Base-by-base conservation (phyloP, 352 stramenopile genomes). In the Globisporangium uncinulatum region DNA sequence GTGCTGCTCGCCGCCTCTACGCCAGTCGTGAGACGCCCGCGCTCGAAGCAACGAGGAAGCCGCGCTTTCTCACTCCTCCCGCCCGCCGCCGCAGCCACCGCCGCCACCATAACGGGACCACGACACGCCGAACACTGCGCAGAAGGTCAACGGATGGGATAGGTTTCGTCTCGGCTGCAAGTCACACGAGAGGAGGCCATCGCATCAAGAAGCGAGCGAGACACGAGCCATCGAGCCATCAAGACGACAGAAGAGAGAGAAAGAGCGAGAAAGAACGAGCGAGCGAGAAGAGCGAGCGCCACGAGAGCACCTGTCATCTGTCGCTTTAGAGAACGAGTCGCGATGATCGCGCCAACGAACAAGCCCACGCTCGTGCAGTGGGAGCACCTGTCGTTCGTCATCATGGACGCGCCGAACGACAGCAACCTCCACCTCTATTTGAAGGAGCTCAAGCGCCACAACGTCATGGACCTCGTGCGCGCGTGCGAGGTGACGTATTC, bases 341-440 rank as follows among this genome's bases (percentile, higher is more conserved):
- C 44, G 54, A 92, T 93, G 83, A 93, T 89, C 61, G 79, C 81
- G 42, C 79, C 76, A 24, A 91, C 80, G 34, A 94, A 92, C 76
- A 94, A 94, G 68, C 83, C 83, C 50, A 92, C 83, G 50, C 69
- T 92, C 62, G 83, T 97, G 61, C 82, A 92, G 67, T 92, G 80
- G 73, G 79, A 93, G 61, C 73, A 94, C 59, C 74, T 99, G 64
- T 90, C 84, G 51, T 99, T 99, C 66, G 83, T 99, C 36, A 98
- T 99, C 66, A 98, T 99, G 92, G 97, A 99, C 73, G 90, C 95
- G 31, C 97, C 97, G 24, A 97, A 91, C 56, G 85, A 98, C 68
- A 84, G 76, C 61, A 99, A 99, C 70, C 76, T 99, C 53, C 92
- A 98, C 59, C 74, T 98, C 29, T 99, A 99, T 72, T 86, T 99